Evolutionary conservation across 345 rosid species (phyloP).

Genomic region (Murraya koenigii): DNA sequence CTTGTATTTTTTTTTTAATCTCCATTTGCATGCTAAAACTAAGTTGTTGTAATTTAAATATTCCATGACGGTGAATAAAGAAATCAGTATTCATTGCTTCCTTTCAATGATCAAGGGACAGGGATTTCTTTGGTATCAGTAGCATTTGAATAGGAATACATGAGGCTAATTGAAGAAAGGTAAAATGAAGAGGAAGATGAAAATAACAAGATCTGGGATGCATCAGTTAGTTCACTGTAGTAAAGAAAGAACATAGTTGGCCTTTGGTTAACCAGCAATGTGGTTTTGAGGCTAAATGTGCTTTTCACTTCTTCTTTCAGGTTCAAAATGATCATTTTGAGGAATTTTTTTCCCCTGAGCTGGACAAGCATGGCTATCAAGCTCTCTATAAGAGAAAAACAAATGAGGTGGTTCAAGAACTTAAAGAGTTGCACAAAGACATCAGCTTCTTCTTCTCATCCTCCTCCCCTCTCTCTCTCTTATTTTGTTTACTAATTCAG

Average conservation of each 20-base stretch:
- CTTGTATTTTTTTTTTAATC: background rate
- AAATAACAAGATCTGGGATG: background rate
- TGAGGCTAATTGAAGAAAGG: background rate
- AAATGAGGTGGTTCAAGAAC: slow-evolving; percentile 57
- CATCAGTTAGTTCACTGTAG: background rate
- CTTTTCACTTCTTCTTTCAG: slow-evolving; percentile 36
- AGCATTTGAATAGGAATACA: background rate
- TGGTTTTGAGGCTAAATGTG: background rate
- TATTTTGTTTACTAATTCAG: background rate
- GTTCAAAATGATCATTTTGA: slow-evolving; percentile 94
- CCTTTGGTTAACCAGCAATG: background rate
- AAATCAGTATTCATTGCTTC: background rate
- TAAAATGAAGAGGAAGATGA: background rate
- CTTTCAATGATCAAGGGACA: background rate
- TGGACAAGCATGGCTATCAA: slow-evolving; percentile 95
- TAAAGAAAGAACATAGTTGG: background rate
- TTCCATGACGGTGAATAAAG: background rate
- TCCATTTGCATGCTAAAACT: background rate
- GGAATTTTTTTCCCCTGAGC: slow-evolving; percentile 85
- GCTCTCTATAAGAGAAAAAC: slow-evolving; percentile 89
- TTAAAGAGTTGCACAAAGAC: background rate
- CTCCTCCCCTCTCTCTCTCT: background rate
- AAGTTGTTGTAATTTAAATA: background rate
- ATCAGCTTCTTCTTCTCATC: background rate
- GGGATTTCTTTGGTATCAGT: background rate